A percentile compares a stretch with the other conserved stretches of the same genome.
Conservation (phyloP, 441 rosid genomes). For the Isatis lusitanica region DNA sequence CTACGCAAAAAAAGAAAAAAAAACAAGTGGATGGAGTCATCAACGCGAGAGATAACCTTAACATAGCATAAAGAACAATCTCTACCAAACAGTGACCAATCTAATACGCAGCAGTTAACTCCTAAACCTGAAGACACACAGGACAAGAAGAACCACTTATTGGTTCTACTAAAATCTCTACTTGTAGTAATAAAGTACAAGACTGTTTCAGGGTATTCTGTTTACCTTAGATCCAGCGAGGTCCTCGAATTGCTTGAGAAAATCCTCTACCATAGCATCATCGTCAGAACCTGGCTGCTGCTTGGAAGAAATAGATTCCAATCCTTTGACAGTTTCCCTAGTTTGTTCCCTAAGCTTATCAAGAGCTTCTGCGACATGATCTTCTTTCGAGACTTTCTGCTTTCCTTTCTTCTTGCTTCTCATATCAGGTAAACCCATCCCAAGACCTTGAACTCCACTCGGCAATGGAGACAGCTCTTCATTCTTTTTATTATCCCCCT, state of each 20-base stretch:
- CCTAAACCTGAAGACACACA: neutral
- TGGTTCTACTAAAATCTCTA: neutral
- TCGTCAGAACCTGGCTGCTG: conserved; percentile 40
- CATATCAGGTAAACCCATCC: conserved; percentile 90
- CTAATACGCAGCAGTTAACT: neutral
- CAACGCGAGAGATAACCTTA: neutral
- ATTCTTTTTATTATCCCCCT: conserved; percentile 18
- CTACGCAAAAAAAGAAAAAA: conserved; percentile 30
- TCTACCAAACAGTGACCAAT: neutral
- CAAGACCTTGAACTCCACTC: conserved; percentile 72
- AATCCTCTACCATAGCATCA: conserved; percentile 76
- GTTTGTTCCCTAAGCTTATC: conserved; percentile 86
- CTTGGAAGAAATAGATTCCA: conserved; percentile 62
- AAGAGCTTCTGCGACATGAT: conserved; percentile 79
- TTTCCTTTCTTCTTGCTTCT: conserved; percentile 73
- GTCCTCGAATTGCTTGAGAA: conserved; percentile 91
- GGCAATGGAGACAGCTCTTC: conserved; percentile 52
- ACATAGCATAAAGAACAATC: neutral
- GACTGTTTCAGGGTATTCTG: neutral
- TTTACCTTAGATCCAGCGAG: conserved; percentile 79
- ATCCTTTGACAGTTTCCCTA: conserved; percentile 76
- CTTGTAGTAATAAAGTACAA: neutral
- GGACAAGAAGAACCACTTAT: neutral
- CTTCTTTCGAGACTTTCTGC: conserved; percentile 54
- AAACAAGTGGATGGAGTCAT: neutral